phyloP scores from a whole-genome alignment of 768 basidiomycete genomes.

The Termitomyces sp. region DNA sequence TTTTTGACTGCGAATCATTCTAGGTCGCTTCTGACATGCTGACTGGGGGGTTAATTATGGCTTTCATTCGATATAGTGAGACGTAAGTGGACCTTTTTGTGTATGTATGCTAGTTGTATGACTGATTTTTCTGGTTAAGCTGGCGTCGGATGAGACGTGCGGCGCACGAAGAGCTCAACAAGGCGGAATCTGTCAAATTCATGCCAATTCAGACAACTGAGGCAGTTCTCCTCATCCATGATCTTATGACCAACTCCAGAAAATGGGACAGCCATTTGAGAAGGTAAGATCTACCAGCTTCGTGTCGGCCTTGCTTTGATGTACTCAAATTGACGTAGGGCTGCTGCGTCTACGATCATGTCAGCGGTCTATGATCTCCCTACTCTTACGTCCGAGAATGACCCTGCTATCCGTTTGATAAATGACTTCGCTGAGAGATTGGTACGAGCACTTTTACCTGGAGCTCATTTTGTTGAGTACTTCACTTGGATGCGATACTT shows the following conservation, averaged over 20 bases:
- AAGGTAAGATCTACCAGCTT: not conserved
- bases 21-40: not conserved
- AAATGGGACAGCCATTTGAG: not conserved
- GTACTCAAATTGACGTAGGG: not conserved
- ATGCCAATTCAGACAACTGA: not conserved
- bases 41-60: not conserved
- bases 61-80: not conserved
- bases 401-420: not conserved
- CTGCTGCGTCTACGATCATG: not conserved
- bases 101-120: not conserved
- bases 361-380: no score
- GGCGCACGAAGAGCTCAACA: not conserved
- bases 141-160: not conserved
- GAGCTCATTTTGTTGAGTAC: not conserved
- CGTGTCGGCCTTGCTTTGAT: not conserved
- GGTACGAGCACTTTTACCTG: not conserved
- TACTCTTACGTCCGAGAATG: not conserved
- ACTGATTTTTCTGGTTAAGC: not conserved
- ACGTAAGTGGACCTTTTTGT: not conserved
- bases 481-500: not conserved
- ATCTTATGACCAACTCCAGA: not conserved
- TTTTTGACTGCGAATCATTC: not conserved
- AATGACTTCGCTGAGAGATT: not conserved
- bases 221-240: not conserved
- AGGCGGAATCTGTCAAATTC: not conserved